These are phyloP conservation scores for Ophiostoma montium DNA, from an alignment of 2,329 filamentous ascomycete genomes.

Conservation along the genomic window DNA sequence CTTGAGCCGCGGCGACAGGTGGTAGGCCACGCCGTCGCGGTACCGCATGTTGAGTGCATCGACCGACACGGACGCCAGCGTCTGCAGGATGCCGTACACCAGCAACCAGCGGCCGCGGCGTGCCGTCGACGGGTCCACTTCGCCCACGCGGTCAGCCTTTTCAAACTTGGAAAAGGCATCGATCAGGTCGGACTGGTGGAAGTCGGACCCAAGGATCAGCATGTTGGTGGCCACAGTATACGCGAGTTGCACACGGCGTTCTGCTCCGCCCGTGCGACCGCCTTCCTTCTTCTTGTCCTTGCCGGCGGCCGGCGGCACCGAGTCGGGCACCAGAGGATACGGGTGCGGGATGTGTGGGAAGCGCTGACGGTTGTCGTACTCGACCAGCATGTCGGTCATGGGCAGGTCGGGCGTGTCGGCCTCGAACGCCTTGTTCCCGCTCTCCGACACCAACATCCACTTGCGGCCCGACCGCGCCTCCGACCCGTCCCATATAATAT, in stretches of 20 bases:
- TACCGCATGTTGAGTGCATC: conserved; percentile 40
- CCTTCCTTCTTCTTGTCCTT: conserved; percentile 13
- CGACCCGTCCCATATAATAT: conserved; percentile 49
- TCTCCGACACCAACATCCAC: conserved; percentile 45
- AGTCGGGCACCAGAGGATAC: conserved; percentile 48
- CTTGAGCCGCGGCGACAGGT: conserved; percentile 39
- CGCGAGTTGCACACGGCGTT: conserved; percentile 38
- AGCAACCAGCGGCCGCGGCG: conserved; percentile 47
- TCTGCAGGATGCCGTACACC: conserved; percentile 46
- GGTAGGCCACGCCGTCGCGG: conserved; percentile 39
- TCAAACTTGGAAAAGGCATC: conserved; percentile 43
- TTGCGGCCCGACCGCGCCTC: conserved; percentile 48
- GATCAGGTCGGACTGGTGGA: conserved; percentile 37
- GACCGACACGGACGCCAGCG: conserved; percentile 42
- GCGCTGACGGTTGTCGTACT: conserved; percentile 47
- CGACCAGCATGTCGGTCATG: conserved; percentile 51
- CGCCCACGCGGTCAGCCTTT: conserved; percentile 34
- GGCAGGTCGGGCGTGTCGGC: conserved; percentile 40
- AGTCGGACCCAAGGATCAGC: conserved; percentile 38
- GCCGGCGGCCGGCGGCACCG: conserved; percentile 22
- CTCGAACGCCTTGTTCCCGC: conserved; percentile 31
- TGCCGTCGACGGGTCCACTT: conserved; percentile 39
- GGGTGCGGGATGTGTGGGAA: conserved; percentile 55
- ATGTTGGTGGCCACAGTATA: conserved; percentile 49
- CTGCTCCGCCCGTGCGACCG: conserved; percentile 21